Evolutionary conservation across 495 filamentous ascomycete species (phyloP), one percentile per base, ranked within the genome.

Genomic region (Penicillium nucicola): DNA sequence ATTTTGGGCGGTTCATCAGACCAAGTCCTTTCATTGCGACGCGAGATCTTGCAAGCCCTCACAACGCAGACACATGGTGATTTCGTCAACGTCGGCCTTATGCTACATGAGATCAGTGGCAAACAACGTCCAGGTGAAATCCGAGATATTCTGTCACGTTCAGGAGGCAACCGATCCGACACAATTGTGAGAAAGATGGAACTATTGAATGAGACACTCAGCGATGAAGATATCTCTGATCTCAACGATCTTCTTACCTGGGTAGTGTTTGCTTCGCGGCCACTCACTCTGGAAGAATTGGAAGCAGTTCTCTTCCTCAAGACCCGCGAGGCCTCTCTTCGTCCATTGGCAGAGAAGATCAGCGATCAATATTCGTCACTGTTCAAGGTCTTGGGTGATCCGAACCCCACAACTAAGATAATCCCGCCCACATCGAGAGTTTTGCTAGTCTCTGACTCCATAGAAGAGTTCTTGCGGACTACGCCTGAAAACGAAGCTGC

Each of bases 71-170:
- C 53, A 0, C 44, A 52, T 35, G 57, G 57, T 14, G 57, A 60
- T 36, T 60, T 56, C 17, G 49, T 60, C 45, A 60, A 56, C 13
- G 45, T 56, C 10, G 45, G 53, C 7, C 53, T 60, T 5, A 32
- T 60, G 4, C 20, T 60, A 20, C 30, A 60, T 34, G 49, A 60
- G 22, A 60, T 60, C 9, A 50, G 57, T 22, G 45, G 33, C 2
- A 60, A 60, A 15, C 49, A 56, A 15, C 57, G 57, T 4, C 57
- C 57, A 1, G 41, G 57, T 11, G 57, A 60, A 15, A 60, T 60
- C 28, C 34, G 57, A 4, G 45, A 56, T n/a, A 47, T 60, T 8
- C 28, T 60, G 15, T 45, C 53, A 6, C 48, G 49, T 4, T 56
- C 57, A 1, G 57, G 57, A 25, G 57, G 30, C 3, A 53, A 50